Evolutionary conservation across 2,329 filamentous ascomycete genomes (phyloP).

Genomic region (Penicillium sp.): DNA sequence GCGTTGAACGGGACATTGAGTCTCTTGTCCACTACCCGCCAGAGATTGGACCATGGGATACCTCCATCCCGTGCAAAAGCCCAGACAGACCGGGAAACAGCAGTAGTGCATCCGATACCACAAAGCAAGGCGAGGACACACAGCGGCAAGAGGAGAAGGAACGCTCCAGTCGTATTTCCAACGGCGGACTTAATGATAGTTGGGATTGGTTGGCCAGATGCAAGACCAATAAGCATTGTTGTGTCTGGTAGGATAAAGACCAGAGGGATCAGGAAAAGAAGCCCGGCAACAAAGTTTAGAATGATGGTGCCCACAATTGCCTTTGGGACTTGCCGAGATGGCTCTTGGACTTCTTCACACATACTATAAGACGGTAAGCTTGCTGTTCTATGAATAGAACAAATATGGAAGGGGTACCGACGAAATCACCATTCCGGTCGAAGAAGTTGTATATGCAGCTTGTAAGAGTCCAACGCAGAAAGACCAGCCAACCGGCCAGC

Average conservation of each 20-base stretch:
- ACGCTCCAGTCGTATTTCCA: constrained; percentile 64
- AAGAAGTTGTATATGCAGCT: constrained; percentile 63
- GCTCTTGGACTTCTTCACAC: constrained; percentile 64
- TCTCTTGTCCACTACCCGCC: constrained; percentile 58
- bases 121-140: constrained; percentile 51
- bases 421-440: constrained; percentile 72
- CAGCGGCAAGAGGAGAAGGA: constrained; percentile 63
- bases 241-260: constrained; percentile 70
- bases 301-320: constrained; percentile 65
- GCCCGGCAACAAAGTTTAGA: constrained; percentile 59
- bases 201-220: constrained; percentile 69
- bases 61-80: constrained; percentile 16
- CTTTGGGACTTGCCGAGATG: constrained; percentile 62
- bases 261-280: constrained; percentile 65
- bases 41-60: constrained; percentile 61
- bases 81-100: constrained; percentile 13
- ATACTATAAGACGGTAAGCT: constrained; percentile 39
- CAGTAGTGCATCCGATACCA: constrained; percentile 14
- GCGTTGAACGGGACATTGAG: constrained; percentile 66
- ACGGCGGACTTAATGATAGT: constrained; percentile 69
- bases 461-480: constrained; percentile 67
- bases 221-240: constrained; percentile 55
- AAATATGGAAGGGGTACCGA: constrained; percentile 40
- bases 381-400: not conserved
- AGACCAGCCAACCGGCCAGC: constrained; percentile 65